Base-by-base conservation (phyloP, 768 basidiomycete species). In the Paxillus ammoniavirescens region DNA sequence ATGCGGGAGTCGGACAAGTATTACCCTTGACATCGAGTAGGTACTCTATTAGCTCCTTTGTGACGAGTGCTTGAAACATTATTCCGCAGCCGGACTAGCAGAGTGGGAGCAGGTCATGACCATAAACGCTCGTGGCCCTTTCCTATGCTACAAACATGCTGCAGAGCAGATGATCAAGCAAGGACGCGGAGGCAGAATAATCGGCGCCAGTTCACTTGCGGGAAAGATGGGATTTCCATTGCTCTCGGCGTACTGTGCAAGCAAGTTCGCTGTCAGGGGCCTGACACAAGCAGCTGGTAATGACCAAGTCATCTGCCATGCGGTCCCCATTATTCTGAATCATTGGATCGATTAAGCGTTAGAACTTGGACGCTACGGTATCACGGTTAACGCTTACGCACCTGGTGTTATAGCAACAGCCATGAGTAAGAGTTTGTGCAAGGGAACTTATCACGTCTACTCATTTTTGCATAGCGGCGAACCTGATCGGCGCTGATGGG, bases 81-180 rank as follows among this genome's bases (percentile, higher is more conserved):
- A 37, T 5, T 47, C 21, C 42, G 4, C 33, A 71, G 80, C 71
- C 4, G 61, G 63, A 3, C 41, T 69, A 1, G 67, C 74, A 8
- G 66, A 73, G 0, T 77, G 70, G 73, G 74, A 83, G 61, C 66
- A 61, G 61, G 37, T 69, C 7, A 68, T 79, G 55, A 70, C 74
- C 5, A 69, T 86, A 59, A 87, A 87, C 59, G 72, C 77, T 55
- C 76, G 80, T 49, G 83, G 83, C 36, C 69, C 76, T 2, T 84
- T 81, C 69, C 74, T 82, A 54, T 86, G 82, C 62, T 86, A 86
- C 42, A 82, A 85, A 49, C 74, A 84, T 54, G 86, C 84, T 1
- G 84, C 81, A 15, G 71, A 70, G 48, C 78, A 81, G 59, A 87
- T 87, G 86, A 73, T 83, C 8, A 52, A 61, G 8, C 80, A 81